Conservation (phyloP, 2,329 filamentous ascomycete species). For the Aureobasidium pullulans region DNA sequence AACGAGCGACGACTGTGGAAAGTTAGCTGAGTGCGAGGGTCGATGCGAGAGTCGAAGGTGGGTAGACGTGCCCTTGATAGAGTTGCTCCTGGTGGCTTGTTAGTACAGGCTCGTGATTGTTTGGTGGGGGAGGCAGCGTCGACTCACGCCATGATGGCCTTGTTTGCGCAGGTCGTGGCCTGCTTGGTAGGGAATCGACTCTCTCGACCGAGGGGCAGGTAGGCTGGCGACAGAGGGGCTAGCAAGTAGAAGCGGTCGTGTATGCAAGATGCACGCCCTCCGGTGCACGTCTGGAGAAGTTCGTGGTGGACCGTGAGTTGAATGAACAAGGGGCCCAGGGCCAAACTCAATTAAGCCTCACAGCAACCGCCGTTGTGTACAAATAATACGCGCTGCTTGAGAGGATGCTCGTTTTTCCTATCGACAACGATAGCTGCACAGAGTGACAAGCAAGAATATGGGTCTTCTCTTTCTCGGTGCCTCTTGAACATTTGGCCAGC, state of each 20-base stretch:
- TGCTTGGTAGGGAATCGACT: neutral
- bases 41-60: neutral
- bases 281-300: slow-evolving; percentile 2
- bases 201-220: neutral
- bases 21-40: neutral
- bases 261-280: neutral
- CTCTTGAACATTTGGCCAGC: neutral
- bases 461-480: neutral
- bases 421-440: neutral
- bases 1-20: slow-evolving; percentile 86
- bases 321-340: slow-evolving; percentile 6
- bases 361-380: slow-evolving; percentile 7
- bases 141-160: slow-evolving; percentile 42
- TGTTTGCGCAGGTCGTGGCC: slow-evolving; percentile 3
- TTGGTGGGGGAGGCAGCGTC: slow-evolving; percentile 1
- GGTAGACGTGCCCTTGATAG: slow-evolving; percentile 36
- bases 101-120: slow-evolving; percentile 12
- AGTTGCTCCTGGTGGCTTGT: slow-evolving; percentile 34
- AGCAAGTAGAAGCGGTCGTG: neutral
- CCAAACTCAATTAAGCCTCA: slow-evolving; percentile 5
- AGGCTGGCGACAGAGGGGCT: neutral
- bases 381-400: neutral
- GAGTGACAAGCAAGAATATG: neutral
- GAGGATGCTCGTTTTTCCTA: neutral
- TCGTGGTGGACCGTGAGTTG: neutral